Evolutionary conservation across 306 rosid genomes (phyloP).

Genomic region (Adenanthera pavonina): DNA sequence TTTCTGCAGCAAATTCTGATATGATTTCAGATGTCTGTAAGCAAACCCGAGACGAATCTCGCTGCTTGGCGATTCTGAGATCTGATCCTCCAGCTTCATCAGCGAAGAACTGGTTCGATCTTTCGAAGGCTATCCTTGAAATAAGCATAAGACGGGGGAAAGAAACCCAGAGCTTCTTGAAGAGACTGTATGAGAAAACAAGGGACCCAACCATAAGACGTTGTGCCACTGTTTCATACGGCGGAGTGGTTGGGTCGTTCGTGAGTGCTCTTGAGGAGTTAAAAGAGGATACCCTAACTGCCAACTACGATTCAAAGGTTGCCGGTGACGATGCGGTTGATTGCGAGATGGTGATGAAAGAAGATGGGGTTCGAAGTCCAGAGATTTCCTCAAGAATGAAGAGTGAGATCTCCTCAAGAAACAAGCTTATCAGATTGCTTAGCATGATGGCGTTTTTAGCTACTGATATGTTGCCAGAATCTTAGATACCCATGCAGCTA

Average conservation of each 20-base stretch:
- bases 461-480: not conserved
- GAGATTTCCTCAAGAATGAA: not conserved
- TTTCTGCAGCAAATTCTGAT: conserved; percentile 12
- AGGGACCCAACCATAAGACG: not conserved
- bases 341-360: conserved; percentile 20
- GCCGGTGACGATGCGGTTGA: conserved; percentile 13
- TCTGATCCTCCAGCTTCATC: not conserved
- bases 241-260: conserved; percentile 19
- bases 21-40: conserved; percentile 23
- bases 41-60: not conserved
- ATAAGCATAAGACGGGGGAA: not conserved
- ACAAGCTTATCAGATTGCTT: not conserved
- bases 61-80: conserved; percentile 3
- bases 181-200: not conserved
- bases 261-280: conserved; percentile 11
- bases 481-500: not conserved
- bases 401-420: not conserved
- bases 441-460: not conserved
- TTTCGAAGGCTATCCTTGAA: conserved; percentile 5
- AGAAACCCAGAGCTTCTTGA: not conserved
- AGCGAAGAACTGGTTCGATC: not conserved
- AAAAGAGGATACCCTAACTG: conserved; percentile 13
- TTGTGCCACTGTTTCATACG: conserved; percentile 31
- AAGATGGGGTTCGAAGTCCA: not conserved
- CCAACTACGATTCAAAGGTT: conserved; percentile 43